Conservation (phyloP, 768 basidiomycete genomes). For the Boletus patriciae region DNA sequence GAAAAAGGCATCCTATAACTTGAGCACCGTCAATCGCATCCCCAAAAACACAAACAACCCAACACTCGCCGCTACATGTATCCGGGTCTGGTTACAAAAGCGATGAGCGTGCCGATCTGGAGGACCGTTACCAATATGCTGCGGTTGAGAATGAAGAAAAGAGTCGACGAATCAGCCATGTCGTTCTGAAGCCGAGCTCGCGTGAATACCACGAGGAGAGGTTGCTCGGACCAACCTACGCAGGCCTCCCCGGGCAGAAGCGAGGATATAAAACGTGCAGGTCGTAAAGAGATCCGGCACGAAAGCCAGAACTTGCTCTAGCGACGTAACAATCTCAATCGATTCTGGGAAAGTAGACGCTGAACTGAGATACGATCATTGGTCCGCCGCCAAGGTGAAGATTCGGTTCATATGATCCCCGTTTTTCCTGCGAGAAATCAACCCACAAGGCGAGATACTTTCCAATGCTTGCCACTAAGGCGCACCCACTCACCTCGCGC, state of each 20-base stretch:
- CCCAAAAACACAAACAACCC: neutral
- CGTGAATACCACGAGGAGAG: neutral
- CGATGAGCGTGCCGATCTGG: neutral
- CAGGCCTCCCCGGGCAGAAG: neutral
- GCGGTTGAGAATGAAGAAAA: neutral
- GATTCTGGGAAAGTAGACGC: neutral
- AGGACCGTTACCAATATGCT: conserved; percentile 5
- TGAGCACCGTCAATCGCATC: neutral
- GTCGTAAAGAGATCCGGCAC: conserved; percentile 4
- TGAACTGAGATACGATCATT: neutral
- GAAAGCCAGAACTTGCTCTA: neutral
- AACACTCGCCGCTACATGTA: too few species aligned
- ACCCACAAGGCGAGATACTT: neutral
- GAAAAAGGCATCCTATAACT: neutral
- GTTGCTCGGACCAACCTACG: neutral
- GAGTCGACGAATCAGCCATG: neutral
- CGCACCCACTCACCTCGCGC: too few species aligned
- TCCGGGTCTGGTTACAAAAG: neutral
- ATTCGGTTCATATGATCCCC: neutral
- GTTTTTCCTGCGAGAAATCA: neutral
- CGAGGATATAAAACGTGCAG: neutral
- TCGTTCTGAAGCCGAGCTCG: neutral
- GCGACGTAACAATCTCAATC: neutral
- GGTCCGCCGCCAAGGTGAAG: neutral
- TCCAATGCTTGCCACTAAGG: conserved; percentile 2